Evolutionary conservation across 1,284 basidiomycete genomes (phyloP).

Genomic region (Marasmius oreades): DNA sequence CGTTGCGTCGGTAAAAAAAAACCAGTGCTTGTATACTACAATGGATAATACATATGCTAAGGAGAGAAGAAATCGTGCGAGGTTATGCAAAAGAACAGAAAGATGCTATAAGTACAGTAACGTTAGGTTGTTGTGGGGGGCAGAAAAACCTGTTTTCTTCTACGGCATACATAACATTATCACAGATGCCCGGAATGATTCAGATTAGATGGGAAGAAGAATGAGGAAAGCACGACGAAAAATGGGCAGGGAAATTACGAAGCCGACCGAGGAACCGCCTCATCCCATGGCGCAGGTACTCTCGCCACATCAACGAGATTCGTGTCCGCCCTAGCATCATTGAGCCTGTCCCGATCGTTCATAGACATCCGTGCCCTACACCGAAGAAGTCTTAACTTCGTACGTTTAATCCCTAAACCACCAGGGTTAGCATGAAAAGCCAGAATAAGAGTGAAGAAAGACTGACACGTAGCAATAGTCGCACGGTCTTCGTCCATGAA

Average conservation of each 20-base stretch:
- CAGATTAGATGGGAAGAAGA: not conserved
- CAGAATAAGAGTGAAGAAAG: conserved; percentile 25
- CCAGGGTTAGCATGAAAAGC: conserved; percentile 4
- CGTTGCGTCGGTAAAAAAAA: not conserved
- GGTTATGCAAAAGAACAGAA: not conserved
- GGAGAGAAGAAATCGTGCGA: not conserved
- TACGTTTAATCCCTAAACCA: conserved; percentile 70
- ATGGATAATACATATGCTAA: not conserved
- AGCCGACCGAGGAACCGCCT: not conserved
- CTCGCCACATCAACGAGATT: conserved; percentile 69
- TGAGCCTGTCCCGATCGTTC: conserved; percentile 63
- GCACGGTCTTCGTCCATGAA: conserved; percentile 82
- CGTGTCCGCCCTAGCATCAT: conserved; percentile 68
- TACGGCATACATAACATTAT: not conserved
- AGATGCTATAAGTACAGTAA: not conserved
- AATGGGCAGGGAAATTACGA: not conserved
- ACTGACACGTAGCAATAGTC: conserved; percentile 75
- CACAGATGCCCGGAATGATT: not conserved
- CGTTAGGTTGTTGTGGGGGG: not conserved
- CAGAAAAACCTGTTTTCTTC: too few species aligned
- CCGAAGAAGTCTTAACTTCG: conserved; percentile 71
- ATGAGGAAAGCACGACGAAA: not conserved
- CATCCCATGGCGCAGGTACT: conserved; percentile 73
- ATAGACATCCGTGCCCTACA: conserved; percentile 71
- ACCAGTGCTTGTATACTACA: not conserved